These are phyloP conservation scores for Starmera amethionina DNA, from an alignment of 805 yeast species.

Conservation along the genomic window DNA sequence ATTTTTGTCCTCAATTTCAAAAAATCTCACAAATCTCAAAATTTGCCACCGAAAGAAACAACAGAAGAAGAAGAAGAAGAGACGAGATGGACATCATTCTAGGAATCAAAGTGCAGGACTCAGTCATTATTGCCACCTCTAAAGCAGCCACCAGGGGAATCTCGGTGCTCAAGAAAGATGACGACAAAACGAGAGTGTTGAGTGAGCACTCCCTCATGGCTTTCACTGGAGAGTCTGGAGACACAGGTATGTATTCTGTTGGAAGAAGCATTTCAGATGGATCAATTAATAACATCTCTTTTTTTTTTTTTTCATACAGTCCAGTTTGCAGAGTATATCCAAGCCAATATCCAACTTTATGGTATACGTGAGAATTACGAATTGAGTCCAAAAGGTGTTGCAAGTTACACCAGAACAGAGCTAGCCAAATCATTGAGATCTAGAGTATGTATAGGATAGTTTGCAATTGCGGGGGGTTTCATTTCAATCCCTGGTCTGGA, in stretches of 20 bases:
- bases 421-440: conserved; percentile 84
- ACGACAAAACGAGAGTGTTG: conserved; percentile 69
- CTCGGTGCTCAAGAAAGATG: conserved; percentile 65
- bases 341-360: conserved; percentile 84
- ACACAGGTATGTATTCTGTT: conserved; percentile 56
- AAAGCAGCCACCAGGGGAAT: conserved; percentile 90
- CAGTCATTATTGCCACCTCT: conserved; percentile 87
- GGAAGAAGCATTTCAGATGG: too few species aligned
- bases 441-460: conserved; percentile 30
- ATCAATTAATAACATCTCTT: too few species aligned
- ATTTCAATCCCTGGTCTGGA: too few species aligned
- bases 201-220: conserved; percentile 78
- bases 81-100: conserved; percentile 73
- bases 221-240: conserved; percentile 93
- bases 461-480: background rate
- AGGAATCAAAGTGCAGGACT: conserved; percentile 75
- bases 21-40: background rate
- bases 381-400: conserved; percentile 75
- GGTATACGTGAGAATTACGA: conserved; percentile 79
- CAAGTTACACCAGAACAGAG: conserved; percentile 80
- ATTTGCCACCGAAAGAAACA: background rate
- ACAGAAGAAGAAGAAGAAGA: background rate
- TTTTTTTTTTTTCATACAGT: conserved; percentile 24
- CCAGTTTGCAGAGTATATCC: conserved; percentile 89
- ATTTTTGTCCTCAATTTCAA: background rate